Percentiles rank a stretch among this genome's conserved stretches.
Conservation (phyloP, 2,329 filamentous ascomycete genomes). For the Paracoccidioides lutzii region DNA sequence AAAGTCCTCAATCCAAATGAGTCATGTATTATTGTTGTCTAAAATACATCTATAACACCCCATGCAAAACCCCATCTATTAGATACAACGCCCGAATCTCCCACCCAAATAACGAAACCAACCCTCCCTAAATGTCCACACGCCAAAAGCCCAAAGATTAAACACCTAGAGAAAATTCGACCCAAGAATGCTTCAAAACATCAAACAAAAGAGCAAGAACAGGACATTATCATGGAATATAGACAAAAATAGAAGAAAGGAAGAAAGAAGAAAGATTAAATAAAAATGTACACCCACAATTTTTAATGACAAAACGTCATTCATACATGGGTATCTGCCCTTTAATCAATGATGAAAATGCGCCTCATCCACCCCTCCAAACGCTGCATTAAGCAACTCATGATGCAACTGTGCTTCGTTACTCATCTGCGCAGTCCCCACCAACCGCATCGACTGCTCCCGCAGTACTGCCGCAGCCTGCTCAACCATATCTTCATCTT, state of each 20-base stretch:
- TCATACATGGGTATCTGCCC: too few species aligned
- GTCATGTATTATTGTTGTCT: not conserved
- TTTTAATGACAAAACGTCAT: not conserved
- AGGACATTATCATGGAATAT: not conserved
- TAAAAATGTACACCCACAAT: not conserved
- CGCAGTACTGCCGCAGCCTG: constrained; percentile 21
- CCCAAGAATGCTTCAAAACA: too few species aligned
- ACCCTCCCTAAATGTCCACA: too few species aligned
- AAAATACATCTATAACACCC: not conserved
- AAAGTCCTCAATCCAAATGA: too few species aligned
- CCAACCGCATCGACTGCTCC: constrained; percentile 27
- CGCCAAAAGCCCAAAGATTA: too few species aligned
- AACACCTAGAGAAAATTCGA: too few species aligned
- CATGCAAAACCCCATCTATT: not conserved
- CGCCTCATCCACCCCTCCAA: constrained; percentile 25
- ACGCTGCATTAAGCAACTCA: constrained; percentile 28
- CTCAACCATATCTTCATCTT: constrained; percentile 25
- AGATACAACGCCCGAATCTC: not conserved
- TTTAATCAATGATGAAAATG: constrained; percentile 18
- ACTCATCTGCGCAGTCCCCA: constrained; percentile 21
- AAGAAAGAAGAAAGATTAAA: constrained; percentile 7
- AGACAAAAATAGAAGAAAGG: not conserved
- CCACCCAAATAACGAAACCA: not conserved
- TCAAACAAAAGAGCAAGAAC: too few species aligned
- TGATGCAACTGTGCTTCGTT: constrained; percentile 31